phyloP scores from a whole-genome alignment of 148 eudicot species.

The Polygonum aviculare region DNA sequence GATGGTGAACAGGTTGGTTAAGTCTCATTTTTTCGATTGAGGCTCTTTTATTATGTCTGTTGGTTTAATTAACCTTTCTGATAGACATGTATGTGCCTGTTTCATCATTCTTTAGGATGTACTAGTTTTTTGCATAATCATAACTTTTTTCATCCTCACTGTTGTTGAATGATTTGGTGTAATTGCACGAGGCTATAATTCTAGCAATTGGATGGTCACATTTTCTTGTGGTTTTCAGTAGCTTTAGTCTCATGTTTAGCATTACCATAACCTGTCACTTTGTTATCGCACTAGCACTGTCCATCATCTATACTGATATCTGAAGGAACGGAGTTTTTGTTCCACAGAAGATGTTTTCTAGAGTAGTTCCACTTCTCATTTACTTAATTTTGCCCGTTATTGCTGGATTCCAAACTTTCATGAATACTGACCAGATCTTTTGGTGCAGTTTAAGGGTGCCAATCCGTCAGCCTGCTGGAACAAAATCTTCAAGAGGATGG shows the following conservation, averaged over 20 bases:
- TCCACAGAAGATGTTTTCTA: neutral
- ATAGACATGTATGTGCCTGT: neutral
- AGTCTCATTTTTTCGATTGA: neutral
- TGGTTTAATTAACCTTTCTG: neutral
- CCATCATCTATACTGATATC: neutral
- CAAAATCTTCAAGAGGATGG: constrained; percentile 37
- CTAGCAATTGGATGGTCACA: neutral
- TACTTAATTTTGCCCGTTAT: neutral
- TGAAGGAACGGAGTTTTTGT: neutral
- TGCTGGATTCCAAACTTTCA: neutral
- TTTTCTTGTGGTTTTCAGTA: neutral
- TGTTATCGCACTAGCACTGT: neutral
- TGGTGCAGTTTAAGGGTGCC: constrained; percentile 45
- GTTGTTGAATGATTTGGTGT: neutral
- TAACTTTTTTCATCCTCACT: neutral
- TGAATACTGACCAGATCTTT: neutral
- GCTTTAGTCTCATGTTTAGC: neutral
- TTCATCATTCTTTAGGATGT: neutral
- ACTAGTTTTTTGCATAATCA: neutral
- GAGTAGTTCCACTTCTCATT: constrained; percentile 2
- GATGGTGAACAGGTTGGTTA: constrained; percentile 45
- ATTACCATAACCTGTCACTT: neutral
- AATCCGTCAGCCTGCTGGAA: constrained; percentile 55
- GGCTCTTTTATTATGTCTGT: neutral
- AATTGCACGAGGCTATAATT: neutral